Evolutionary conservation across 495 filamentous ascomycete species (phyloP), one percentile per base, ranked within the genome.

Genomic region (Aspergillus egyptiacus): DNA sequence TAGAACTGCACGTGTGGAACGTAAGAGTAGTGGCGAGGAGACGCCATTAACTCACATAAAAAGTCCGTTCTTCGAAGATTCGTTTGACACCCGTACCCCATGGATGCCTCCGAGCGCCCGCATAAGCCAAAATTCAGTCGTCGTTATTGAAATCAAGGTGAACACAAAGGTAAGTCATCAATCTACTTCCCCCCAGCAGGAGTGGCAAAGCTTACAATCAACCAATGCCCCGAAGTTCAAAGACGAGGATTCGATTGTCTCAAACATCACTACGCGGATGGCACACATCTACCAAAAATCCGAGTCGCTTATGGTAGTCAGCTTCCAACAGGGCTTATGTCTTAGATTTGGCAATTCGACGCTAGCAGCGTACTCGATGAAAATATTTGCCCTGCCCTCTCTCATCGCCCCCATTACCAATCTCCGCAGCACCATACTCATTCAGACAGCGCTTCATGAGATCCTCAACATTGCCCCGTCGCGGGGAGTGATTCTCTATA

Each of bases 91-190:
- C 39, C 76, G 80, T 48, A 76, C 79, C 48, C 61, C 67, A 3
- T 58, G 61, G 46, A 57, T 68, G n/a, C 70, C 77, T 8, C 74
- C 79, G 8, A 71, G 71, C 48, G 78, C 85, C 35, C 73, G 78
- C 23, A 67, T 88, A 17, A 63, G 66, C 13, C 79, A 77, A 50
- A 79, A 90, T 51, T 82, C 87, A 14, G 72, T 85, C 43, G 77
- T 96, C 45, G 75, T 87, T 46, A 86, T 83, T 28, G 89, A 96
- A 61, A 64, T 97, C 24, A 83, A 80, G 58, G 88, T 87, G n/a
- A 96, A 93, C 61, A 79, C 81, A 28, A 86, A 83, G 61, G 89
- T 91, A 72, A 56, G 83, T 69, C 20, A 6, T 25, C 5, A 32
- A 6, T 38, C 22, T 40, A 15, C 45, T 50, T 10, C 11, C 40